These are phyloP conservation scores for Emericellopsis terricola DNA, from an alignment of 495 filamentous ascomycete species.

Conservation along the genomic window DNA sequence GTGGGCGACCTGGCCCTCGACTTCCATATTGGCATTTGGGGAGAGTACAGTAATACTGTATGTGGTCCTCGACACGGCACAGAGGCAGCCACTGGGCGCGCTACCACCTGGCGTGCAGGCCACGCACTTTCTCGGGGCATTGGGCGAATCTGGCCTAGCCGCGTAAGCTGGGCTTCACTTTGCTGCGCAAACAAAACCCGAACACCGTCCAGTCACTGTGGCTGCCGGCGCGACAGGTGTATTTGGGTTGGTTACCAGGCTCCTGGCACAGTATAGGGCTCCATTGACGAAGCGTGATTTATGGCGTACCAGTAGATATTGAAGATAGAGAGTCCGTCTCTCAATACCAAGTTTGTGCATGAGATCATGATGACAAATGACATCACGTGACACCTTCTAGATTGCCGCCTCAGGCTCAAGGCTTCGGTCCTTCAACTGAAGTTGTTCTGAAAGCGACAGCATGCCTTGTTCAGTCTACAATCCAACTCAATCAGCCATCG, in stretches of 20 bases:
- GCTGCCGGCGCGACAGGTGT: conserved; percentile 12
- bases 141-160: conserved; percentile 31
- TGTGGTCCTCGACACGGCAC: conserved; percentile 19
- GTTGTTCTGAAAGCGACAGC: too few relatives aligned
- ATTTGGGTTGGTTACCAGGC: too few relatives aligned
- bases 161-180: conserved; percentile 32
- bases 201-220: conserved; percentile 7
- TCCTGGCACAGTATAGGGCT: too few relatives aligned
- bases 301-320: neutral
- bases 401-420: too few relatives aligned
- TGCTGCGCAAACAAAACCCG: conserved; percentile 25
- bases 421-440: too few relatives aligned
- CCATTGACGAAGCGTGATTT: too few relatives aligned
- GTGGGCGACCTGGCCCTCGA: conserved; percentile 23
- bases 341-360: neutral
- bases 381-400: too few relatives aligned
- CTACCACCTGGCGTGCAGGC: conserved; percentile 14
- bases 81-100: conserved; percentile 12
- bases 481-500: too few relatives aligned
- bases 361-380: neutral
- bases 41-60: too few relatives aligned
- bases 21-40: conserved; percentile 20
- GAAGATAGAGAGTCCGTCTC: neutral
- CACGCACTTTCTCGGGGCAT: conserved; percentile 30
- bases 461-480: too few relatives aligned